Base-by-base conservation (phyloP, 1,139 yeast genomes). In the Hansenula anomala region DNA sequence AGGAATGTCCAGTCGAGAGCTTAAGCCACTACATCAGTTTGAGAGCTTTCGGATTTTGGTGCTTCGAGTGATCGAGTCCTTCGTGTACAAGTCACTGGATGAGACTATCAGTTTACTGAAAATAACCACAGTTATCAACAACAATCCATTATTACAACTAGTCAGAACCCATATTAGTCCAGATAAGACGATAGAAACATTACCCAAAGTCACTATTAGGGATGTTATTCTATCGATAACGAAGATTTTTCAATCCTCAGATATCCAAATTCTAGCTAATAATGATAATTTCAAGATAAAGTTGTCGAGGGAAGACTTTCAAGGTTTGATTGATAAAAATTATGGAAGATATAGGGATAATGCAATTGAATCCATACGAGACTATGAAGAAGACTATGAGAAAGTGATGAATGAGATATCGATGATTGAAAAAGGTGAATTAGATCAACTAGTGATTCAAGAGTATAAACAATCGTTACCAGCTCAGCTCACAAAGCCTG, bases 371-470 rank as follows among this genome's bases (percentile, higher is more conserved):
- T 41, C 39, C 7, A 59, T 66, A 27, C 49, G 51, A 27, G 50
- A 55, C 7, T 64, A 61, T 36, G 71, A 66, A 43, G 48, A 48
- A 26, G 54, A 52, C 13, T 64, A 54, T 41, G 45, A 46, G 14
- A 51, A 44, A 19, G 51, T 54, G 33, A 42, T 58, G 17, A 44
- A 49, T 4, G 68, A 65, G 38, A 61, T 66, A 17, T 58, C 54
- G 22, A 51, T 51, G 31, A 61, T 65, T 22, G 65, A 60, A 31
- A 49, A 51, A 18, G 70, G 69, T 3, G 56, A 59, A 37, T 44
- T 64, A 56, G 67, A 64, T 42, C 55, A 56, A 36, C 40, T 59
- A 13, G 43, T 47, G 28, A 39, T 43, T 13, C 36, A 43, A 6
- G 52, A 49, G 34, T 36, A 19, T 31, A 13, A 23, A 29, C 19